Evolutionary conservation across 192 early-diverging fungal species (phyloP), one percentile per base, ranked within the genome.

Genomic region (Rhizoclosmatium globosum): DNA sequence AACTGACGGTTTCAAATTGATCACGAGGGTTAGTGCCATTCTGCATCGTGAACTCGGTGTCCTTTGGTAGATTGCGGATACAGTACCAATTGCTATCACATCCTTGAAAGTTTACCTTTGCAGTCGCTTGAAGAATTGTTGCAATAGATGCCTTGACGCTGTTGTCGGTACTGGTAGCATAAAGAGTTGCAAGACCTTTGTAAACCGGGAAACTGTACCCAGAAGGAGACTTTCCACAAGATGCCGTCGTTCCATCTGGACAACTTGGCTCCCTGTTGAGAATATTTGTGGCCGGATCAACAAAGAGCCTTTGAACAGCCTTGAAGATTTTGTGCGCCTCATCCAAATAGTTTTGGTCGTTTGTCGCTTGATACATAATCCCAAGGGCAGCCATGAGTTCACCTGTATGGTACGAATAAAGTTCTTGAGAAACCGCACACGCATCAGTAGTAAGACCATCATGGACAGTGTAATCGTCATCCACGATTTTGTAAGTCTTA

Each of bases 21-120:
- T 79, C 78, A 7, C 78, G 23, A 7, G 45, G 45, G 47, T 79
- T 79, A 15, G 78, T 79, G 6, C 78, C 78, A 58, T 79, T 73
- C 44, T 41, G 45, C 43, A 73, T 46, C 70, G 78, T 73, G 68
- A 62, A 79, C 39, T 62, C 58, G 38, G 72, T 74, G 4, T 2
- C 70, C 21, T 19, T 64, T 19, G 66, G 66, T 31, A 76, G 45
- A 58, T 67, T 44, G 19, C 74, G 61, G 47, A 76, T 76, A 42
- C 74, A 76, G 23, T 66, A 59, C 74, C 74, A 76, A 2, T 67
- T 64, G 42, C 13, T n/a, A 38, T 76, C 47, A 42, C 74, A 76
- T 1, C 19, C 31, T 43, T 64, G 41, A 47, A 76, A 76, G 41
- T 59, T 64, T 11, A 62, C 74, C 23, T 17, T 7, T 1, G 71